phyloP scores from a whole-genome alignment of 768 basidiomycete species.

The Russula vinacea region DNA sequence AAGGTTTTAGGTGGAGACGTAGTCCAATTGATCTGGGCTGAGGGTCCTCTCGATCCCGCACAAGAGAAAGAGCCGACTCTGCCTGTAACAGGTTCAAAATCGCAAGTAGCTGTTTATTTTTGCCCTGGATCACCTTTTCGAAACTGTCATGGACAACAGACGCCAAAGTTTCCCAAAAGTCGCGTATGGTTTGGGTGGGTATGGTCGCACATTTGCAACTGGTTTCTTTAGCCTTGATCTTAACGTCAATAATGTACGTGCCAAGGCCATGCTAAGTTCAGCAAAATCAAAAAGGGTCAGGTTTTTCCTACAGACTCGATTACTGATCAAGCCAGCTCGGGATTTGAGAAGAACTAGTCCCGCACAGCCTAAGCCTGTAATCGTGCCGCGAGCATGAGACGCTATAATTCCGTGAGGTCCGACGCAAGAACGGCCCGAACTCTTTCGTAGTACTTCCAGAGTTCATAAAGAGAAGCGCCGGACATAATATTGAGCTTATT shows the following conservation, averaged over 20 bases:
- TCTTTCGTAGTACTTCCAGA: slow-evolving; percentile 12
- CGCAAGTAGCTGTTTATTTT: too few species aligned
- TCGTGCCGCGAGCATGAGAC: background rate
- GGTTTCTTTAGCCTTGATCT: too few species aligned
- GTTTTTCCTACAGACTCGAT: background rate
- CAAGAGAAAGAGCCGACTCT: background rate
- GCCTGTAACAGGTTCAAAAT: background rate
- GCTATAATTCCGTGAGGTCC: background rate
- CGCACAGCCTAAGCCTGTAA: background rate
- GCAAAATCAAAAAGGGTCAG: background rate
- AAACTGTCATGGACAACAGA: background rate
- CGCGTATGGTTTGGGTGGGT: background rate
- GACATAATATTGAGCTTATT: background rate
- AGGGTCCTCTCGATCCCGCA: background rate
- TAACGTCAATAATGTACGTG: too few species aligned
- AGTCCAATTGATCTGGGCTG: background rate
- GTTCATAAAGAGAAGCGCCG: slow-evolving; percentile 6
- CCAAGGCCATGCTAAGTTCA: background rate
- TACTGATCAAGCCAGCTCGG: background rate
- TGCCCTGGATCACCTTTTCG: background rate
- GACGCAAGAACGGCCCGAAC: background rate
- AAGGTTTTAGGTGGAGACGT: background rate
- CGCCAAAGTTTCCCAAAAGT: background rate
- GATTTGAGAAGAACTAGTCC: too few species aligned
- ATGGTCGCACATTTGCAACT: background rate